Evolutionary conservation across 192 early-diverging fungal species (phyloP).

Genomic region (Jimgerdemannia lactiflua): DNA sequence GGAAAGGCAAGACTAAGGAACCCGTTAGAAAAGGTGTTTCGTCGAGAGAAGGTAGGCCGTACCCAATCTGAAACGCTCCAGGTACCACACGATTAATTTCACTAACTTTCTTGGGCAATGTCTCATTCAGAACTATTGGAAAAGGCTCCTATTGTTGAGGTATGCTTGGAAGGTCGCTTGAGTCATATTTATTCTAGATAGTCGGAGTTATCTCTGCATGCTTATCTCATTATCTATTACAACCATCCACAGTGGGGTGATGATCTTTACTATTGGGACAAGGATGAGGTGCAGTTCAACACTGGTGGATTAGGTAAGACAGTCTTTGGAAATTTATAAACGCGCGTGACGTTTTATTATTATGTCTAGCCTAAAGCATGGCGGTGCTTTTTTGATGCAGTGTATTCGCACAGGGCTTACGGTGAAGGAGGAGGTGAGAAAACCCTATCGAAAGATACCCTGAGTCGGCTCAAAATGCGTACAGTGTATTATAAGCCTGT

Average conservation of each 20-base stretch:
- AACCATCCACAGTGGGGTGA: conserved; percentile 44
- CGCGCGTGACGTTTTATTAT: no score
- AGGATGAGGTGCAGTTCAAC: conserved; percentile 55
- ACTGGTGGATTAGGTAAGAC: conserved; percentile 43
- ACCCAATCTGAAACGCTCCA: background rate
- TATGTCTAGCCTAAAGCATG: no score
- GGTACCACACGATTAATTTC: no score
- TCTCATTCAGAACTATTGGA: conserved; percentile 38
- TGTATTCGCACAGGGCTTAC: conserved; percentile 59
- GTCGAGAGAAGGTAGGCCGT: background rate
- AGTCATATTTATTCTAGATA: no score
- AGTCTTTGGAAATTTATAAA: background rate
- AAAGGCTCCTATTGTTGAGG: conserved; percentile 56
- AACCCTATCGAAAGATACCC: conserved; percentile 44
- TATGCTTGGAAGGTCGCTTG: background rate
- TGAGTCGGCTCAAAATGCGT: conserved; percentile 53
- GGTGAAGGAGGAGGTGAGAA: conserved; percentile 63
- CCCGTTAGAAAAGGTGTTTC: background rate
- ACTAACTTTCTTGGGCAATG: no score
- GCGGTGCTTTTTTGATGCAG: conserved; percentile 12
- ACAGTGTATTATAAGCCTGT: conserved; percentile 45
- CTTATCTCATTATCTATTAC: background rate
- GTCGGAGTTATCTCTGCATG: background rate
- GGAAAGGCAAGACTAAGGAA: background rate
- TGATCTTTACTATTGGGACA: conserved; percentile 67